Evolutionary conservation across 108 stramenopile species (phyloP).

Genomic region (Cyclotella cryptica): DNA sequence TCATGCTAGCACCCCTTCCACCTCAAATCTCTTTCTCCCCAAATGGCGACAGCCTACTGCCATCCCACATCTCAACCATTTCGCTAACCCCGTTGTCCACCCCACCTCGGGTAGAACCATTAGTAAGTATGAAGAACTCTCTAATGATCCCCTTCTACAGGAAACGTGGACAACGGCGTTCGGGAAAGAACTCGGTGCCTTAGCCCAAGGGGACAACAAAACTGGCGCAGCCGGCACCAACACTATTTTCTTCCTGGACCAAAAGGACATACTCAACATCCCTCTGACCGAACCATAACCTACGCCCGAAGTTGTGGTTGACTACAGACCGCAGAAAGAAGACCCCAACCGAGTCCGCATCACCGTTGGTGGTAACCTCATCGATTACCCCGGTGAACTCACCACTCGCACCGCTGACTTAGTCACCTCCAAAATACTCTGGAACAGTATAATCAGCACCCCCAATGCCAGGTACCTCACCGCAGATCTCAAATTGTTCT

Average conservation of each 20-base stretch:
- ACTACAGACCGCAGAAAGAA: constrained; percentile 31
- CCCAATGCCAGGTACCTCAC: constrained; percentile 28
- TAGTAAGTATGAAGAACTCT: constrained; percentile 6
- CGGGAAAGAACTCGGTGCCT: too few relatives aligned
- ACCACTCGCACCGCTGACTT: constrained; percentile 30
- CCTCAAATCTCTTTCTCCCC: not conserved
- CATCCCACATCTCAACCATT: not conserved
- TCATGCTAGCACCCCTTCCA: not conserved
- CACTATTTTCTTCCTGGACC: constrained; percentile 10
- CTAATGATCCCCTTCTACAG: not conserved
- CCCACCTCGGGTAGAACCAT: constrained; percentile 5
- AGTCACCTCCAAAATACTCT: constrained; percentile 24
- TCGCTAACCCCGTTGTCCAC: not conserved
- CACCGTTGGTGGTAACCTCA: constrained; percentile 37
- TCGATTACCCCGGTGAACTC: constrained; percentile 23
- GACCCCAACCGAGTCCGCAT: constrained; percentile 24
- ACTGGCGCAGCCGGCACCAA: constrained; percentile 3
- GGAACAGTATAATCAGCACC: constrained; percentile 60
- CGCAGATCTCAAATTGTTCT: constrained; percentile 59
- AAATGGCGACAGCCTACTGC: not conserved
- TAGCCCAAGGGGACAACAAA: constrained; percentile 33
- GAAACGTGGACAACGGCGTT: too few relatives aligned
- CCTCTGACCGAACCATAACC: constrained; percentile 22
- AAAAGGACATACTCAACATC: constrained; percentile 11
- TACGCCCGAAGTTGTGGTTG: constrained; percentile 23